Conservation (phyloP, 768 basidiomycete genomes). For the Termitomyces sp. region DNA sequence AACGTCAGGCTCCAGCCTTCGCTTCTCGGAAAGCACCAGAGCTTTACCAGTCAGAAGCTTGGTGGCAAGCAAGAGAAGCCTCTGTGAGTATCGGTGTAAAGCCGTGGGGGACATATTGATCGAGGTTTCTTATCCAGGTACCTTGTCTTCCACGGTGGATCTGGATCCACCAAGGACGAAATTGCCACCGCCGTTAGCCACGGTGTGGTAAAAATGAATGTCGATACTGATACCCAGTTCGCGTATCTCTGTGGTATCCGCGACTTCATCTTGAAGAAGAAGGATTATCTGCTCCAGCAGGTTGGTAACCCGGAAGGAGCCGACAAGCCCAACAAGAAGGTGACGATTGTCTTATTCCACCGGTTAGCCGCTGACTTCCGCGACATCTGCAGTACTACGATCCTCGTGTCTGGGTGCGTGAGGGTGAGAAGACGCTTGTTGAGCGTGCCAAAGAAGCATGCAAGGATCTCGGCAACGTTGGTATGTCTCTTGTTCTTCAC, state of each 20-base stretch:
- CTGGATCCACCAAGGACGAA: slow-evolving; percentile 94
- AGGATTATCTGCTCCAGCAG: slow-evolving; percentile 83
- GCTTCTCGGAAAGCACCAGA: slow-evolving; percentile 89
- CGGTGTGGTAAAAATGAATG: slow-evolving; percentile 99
- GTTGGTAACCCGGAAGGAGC: slow-evolving; percentile 96
- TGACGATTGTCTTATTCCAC: slow-evolving; percentile 17
- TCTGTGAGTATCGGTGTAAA: slow-evolving; percentile 49
- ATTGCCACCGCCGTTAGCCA: slow-evolving; percentile 86
- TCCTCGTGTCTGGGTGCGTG: slow-evolving; percentile 97
- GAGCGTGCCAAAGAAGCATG: slow-evolving; percentile 93
- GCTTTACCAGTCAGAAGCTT: slow-evolving; percentile 63
- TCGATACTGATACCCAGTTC: slow-evolving; percentile 92
- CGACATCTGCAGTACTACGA: slow-evolving; percentile 65
- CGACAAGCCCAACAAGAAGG: slow-evolving; percentile 99
- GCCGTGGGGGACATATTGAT: background rate
- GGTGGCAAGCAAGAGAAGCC: slow-evolving; percentile 65
- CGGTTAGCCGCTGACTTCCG: background rate
- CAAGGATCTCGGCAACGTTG: slow-evolving; percentile 70
- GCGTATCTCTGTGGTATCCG: slow-evolving; percentile 87
- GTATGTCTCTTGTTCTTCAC: slow-evolving; percentile 14
- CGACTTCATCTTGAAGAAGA: slow-evolving; percentile 83
- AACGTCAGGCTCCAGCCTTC: slow-evolving; percentile 94
- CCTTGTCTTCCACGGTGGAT: slow-evolving; percentile 99
- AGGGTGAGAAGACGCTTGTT: slow-evolving; percentile 91
- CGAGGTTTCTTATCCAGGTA: slow-evolving; percentile 45